Percentiles rank a stretch among this genome's conserved stretches.
Conservation (phyloP, 2,329 filamentous ascomycete species). For the Epichloe brachyelytri region DNA sequence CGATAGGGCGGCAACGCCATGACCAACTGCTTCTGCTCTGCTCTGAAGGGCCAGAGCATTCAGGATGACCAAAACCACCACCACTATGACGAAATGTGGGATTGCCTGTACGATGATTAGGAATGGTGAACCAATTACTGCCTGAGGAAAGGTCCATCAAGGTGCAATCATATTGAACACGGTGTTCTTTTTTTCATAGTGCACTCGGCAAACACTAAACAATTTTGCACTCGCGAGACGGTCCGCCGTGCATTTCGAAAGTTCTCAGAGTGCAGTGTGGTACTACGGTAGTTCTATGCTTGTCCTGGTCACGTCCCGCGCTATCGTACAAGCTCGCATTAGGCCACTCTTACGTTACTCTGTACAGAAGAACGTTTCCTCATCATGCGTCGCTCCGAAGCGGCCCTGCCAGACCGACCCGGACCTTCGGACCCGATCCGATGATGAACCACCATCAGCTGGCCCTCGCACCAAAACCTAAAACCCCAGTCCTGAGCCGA, state of each 20-base stretch:
- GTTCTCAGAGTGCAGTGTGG: too few relatives aligned
- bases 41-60: neutral
- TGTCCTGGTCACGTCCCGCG: neutral
- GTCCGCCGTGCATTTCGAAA: too few relatives aligned
- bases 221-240: neutral
- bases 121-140: neutral
- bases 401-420: neutral
- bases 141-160: neutral
- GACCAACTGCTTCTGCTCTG: neutral
- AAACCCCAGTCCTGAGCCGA: neutral
- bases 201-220: neutral
- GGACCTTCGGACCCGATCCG: neutral
- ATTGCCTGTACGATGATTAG: neutral
- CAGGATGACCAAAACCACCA: neutral
- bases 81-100: neutral
- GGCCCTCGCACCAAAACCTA: neutral
- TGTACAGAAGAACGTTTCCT: neutral
- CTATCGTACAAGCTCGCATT: neutral
- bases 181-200: too few relatives aligned
- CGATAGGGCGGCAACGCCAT: neutral
- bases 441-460: neutral
- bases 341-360: neutral
- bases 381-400: neutral
- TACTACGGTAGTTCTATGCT: neutral
- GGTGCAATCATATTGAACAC: neutral